Evolutionary conservation across 2,329 filamentous ascomycete genomes (phyloP).

Genomic region (Sclerotinia subarctica): DNA sequence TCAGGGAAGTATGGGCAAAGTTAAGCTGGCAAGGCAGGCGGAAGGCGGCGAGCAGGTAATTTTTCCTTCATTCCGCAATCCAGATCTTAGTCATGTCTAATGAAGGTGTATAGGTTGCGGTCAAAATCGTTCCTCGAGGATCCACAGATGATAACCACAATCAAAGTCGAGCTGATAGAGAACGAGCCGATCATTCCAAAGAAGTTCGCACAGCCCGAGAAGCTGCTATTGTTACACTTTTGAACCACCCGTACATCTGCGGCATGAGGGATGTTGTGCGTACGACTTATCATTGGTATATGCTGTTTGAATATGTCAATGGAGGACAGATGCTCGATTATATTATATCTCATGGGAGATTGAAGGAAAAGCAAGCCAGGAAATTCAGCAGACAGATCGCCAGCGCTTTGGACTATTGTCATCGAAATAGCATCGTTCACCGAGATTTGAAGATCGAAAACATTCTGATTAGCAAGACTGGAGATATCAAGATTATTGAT

Average conservation of each 20-base stretch:
- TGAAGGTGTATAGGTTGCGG: conserved; percentile 67
- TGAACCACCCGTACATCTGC: conserved; percentile 94
- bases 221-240: conserved; percentile 90
- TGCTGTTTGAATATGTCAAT: conserved; percentile 99
- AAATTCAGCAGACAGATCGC: conserved; percentile 98
- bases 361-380: conserved; percentile 97
- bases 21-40: conserved; percentile 88
- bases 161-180: conserved; percentile 67
- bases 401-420: conserved; percentile 94
- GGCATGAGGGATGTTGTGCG: conserved; percentile 92
- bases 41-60: conserved; percentile 85
- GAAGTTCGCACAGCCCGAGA: conserved; percentile 93
- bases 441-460: conserved; percentile 98
- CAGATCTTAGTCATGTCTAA: conserved; percentile 15
- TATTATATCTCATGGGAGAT: conserved; percentile 94
- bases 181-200: conserved; percentile 92
- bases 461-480: conserved; percentile 97
- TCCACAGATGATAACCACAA: conserved; percentile 76
- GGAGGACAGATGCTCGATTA: conserved; percentile 99
- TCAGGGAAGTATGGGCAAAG: conserved; percentile 97
- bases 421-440: conserved; percentile 97
- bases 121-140: conserved; percentile 93
- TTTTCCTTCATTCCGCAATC: neutral
- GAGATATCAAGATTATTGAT: conserved; percentile 99
- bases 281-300: conserved; percentile 99